A percentile compares a stretch with the other conserved stretches of the same genome.
These are phyloP conservation scores for Trichomonas tenax DNA, from an alignment of 208 protist species.

Conservation along the genomic window DNA sequence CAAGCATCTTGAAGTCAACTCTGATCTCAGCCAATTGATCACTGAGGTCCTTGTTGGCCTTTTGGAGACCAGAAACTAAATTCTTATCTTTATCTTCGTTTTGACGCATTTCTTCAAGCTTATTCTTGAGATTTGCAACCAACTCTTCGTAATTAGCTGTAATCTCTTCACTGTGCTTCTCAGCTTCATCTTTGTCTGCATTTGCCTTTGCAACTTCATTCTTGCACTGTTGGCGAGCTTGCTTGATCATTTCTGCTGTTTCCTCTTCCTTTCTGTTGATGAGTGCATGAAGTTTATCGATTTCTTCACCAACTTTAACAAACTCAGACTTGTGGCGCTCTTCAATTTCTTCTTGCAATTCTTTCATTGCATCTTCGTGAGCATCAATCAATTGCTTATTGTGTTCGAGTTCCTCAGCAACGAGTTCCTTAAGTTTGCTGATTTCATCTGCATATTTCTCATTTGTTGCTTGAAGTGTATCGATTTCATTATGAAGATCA, in stretches of 20 bases:
- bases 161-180: background rate
- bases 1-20: background rate
- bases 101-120: background rate
- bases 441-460: background rate
- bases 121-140: background rate
- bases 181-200: background rate
- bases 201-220: background rate
- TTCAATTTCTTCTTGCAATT: background rate
- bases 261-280: background rate
- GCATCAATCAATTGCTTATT: background rate
- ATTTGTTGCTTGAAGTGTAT: background rate
- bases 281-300: background rate
- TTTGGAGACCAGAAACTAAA: background rate
- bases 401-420: background rate
- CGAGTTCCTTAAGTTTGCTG: background rate
- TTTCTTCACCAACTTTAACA: background rate
- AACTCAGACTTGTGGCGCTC: background rate
- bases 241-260: background rate
- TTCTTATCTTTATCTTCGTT: background rate
- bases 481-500: background rate
- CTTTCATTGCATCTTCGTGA: background rate
- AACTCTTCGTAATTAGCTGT: background rate
- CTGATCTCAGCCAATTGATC: background rate
- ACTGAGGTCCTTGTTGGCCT: background rate
- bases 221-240: background rate